Conservation (phyloP, 108 stramenopile species). For the Asterionellopsis glacialis region DNA sequence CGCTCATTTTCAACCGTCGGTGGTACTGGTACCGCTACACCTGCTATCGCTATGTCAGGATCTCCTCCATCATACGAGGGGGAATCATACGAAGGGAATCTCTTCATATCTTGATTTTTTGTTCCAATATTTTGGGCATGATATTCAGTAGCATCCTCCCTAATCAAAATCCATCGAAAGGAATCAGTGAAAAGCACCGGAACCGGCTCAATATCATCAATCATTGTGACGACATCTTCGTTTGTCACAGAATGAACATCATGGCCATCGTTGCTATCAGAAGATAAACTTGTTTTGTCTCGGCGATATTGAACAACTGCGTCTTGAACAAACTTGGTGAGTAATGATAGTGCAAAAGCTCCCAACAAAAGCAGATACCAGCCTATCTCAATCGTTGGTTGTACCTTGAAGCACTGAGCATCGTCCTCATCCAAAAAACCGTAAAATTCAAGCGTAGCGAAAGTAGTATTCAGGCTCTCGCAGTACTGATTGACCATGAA, state of each 20-base stretch:
- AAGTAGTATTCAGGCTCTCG: slow-evolving; percentile 41
- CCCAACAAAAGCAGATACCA: slow-evolving; percentile 51
- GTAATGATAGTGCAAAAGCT: slow-evolving; percentile 32
- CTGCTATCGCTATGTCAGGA: no score
- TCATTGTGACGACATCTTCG: neutral
- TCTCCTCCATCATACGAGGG: no score
- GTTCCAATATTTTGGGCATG: no score
- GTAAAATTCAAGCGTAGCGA: slow-evolving; percentile 48
- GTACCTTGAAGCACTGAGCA: slow-evolving; percentile 71
- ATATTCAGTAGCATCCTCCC: neutral
- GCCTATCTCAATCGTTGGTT: slow-evolving; percentile 55
- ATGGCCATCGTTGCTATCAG: neutral
- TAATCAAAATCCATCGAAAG: neutral
- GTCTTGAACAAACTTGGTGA: slow-evolving; percentile 36
- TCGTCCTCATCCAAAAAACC: slow-evolving; percentile 58
- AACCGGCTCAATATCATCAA: neutral
- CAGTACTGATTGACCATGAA: slow-evolving; percentile 74
- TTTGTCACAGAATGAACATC: neutral
- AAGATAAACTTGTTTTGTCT: slow-evolving; percentile 1
- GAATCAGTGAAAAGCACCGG: slow-evolving; percentile 7
- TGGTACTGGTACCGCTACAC: no score
- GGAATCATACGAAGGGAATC: no score
- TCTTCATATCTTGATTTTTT: no score
- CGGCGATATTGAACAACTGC: slow-evolving; percentile 36
- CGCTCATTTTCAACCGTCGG: no score